Evolutionary conservation across 371 early-diverging fungal species (phyloP).

Genomic region (Dipsacomyces acuminosporus): DNA sequence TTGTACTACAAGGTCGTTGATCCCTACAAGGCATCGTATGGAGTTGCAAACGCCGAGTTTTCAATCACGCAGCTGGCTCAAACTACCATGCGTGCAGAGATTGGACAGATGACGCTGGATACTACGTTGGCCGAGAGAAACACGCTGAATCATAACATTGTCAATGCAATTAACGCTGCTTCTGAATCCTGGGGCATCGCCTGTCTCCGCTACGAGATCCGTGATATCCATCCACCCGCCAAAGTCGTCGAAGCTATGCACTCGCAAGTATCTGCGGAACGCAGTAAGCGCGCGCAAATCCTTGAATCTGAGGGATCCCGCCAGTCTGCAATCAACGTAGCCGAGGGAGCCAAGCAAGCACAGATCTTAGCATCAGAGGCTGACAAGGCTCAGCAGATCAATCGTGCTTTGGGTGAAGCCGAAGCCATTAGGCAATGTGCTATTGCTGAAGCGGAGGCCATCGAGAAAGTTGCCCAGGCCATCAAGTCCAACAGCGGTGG

Average conservation of each 20-base stretch:
- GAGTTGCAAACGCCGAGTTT: conserved; percentile 93
- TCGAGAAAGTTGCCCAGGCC: conserved; percentile 73
- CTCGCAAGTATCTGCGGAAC: conserved; percentile 93
- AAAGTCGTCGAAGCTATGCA: conserved; percentile 97
- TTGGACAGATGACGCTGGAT: conserved; percentile 96
- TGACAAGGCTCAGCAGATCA: conserved; percentile 81
- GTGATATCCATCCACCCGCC: conserved; percentile 94
- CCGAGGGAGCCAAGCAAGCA: conserved; percentile 92
- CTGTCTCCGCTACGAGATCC: conserved; percentile 89
- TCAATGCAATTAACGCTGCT: conserved; percentile 91
- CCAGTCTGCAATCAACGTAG: conserved; percentile 95
- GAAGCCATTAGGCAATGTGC: conserved; percentile 87
- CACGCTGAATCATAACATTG: conserved; percentile 87
- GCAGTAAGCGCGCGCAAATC: conserved; percentile 94
- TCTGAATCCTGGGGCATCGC: conserved; percentile 94
- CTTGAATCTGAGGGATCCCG: conserved; percentile 91
- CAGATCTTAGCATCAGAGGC: conserved; percentile 94
- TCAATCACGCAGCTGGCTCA: conserved; percentile 95
- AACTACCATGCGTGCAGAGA: conserved; percentile 98
- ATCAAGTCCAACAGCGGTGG: conserved; percentile 64
- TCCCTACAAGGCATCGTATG: conserved; percentile 95
- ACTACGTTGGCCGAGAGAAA: conserved; percentile 92
- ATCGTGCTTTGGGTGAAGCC: conserved; percentile 82
- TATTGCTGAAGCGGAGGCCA: conserved; percentile 75
- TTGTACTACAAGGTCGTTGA: conserved; percentile 91